A percentile compares a stretch with the other conserved stretches of the same genome.
Conservation (phyloP, 2,329 filamentous ascomycete species). For the Diaporthe velutina region DNA sequence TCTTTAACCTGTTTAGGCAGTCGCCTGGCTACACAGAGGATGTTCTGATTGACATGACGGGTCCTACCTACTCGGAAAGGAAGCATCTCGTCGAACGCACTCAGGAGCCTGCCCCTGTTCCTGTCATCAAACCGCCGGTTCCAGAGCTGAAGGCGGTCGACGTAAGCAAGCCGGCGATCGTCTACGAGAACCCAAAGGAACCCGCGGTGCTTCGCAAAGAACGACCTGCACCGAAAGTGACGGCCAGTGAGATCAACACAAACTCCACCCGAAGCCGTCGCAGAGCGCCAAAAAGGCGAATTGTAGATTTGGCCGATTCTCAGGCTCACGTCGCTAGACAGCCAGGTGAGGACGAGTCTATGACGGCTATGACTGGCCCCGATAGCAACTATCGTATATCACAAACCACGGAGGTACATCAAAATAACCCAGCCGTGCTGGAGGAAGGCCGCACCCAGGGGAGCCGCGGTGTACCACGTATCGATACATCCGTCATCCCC, state of each 20-base stretch:
- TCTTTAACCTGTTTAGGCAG: slow-evolving; percentile 95
- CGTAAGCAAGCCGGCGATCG: slow-evolving; percentile 75
- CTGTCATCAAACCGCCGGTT: slow-evolving; percentile 79
- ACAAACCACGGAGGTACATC: slow-evolving; percentile 54
- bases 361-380: slow-evolving; percentile 43
- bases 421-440: slow-evolving; percentile 48
- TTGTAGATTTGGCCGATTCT: slow-evolving; percentile 73
- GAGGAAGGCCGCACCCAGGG: slow-evolving; percentile 51
- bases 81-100: slow-evolving; percentile 86
- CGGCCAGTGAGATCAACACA: slow-evolving; percentile 70
- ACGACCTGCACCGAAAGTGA: slow-evolving; percentile 63
- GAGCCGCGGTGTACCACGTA: slow-evolving; percentile 51
- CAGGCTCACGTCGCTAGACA: slow-evolving; percentile 53
- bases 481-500: slow-evolving; percentile 53
- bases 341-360: slow-evolving; percentile 44
- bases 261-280: slow-evolving; percentile 69
- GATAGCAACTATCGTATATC: slow-evolving; percentile 61
- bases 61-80: slow-evolving; percentile 87
- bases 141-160: slow-evolving; percentile 74
- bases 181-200: slow-evolving; percentile 65
- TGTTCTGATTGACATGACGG: slow-evolving; percentile 86
- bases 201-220: slow-evolving; percentile 71
- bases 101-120: slow-evolving; percentile 80
- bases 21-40: slow-evolving; percentile 93
- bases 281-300: slow-evolving; percentile 71